Evolutionary conservation across 2,329 filamentous ascomycete species (phyloP).

Genomic region (Aspergillus transmontanensis): DNA sequence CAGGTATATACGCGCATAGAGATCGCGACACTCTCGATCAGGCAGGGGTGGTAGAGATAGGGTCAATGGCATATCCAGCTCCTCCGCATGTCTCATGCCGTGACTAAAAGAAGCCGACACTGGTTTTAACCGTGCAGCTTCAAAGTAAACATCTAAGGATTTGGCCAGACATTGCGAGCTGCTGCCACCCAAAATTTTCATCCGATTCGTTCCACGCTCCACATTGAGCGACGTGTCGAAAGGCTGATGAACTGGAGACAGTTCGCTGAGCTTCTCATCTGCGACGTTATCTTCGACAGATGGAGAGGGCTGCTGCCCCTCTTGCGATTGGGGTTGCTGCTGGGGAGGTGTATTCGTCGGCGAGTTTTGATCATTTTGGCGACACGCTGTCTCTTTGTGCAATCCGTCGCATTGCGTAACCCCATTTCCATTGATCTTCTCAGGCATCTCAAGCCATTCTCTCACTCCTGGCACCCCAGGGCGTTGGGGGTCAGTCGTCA

Average conservation of each 20-base stretch:
- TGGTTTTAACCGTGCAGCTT: slow-evolving; percentile 12
- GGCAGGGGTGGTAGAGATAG: slow-evolving; percentile 15
- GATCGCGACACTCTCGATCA: neutral
- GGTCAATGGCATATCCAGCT: slow-evolving; percentile 11
- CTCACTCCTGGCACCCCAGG: slow-evolving; percentile 18
- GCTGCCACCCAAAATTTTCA: slow-evolving; percentile 18
- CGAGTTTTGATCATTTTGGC: neutral
- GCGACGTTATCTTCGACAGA: neutral
- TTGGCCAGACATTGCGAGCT: slow-evolving; percentile 21
- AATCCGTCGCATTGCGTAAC: neutral
- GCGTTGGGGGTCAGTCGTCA: slow-evolving; percentile 28
- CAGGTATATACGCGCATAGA: slow-evolving; percentile 5
- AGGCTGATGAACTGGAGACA: slow-evolving; percentile 16
- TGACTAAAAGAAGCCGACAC: slow-evolving; percentile 17
- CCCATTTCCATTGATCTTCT: neutral
- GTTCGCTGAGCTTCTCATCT: neutral
- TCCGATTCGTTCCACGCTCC: slow-evolving; percentile 17
- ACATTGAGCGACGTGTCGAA: slow-evolving; percentile 18
- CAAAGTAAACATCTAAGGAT: slow-evolving; percentile 20
- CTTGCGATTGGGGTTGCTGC: neutral
- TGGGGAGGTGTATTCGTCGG: neutral
- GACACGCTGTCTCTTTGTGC: neutral
- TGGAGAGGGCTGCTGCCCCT: neutral
- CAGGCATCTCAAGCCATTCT: slow-evolving; percentile 17
- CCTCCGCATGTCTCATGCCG: slow-evolving; percentile 18